Percentiles rank a stretch among this genome's conserved stretches.
These are phyloP conservation scores for Inga laurina DNA, from an alignment of 306 rosid genomes.

Conservation along the genomic window DNA sequence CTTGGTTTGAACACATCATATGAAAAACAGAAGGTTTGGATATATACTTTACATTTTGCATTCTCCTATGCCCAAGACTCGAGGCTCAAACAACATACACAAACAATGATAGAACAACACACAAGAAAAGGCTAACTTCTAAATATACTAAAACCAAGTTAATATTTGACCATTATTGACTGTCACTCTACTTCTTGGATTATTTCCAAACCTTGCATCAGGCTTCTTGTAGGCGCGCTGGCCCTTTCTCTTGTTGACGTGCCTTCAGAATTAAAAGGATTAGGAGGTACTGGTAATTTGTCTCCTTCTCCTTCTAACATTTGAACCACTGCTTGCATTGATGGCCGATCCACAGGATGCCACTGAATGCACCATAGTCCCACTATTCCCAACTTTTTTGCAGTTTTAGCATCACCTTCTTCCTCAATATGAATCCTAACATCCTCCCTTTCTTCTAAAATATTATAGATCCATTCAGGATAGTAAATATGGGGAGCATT, in stretches of 20 bases:
- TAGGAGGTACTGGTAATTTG: neutral
- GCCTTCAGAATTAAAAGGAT: neutral
- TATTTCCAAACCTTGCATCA: neutral
- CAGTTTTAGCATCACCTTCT: neutral
- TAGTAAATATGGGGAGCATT: neutral
- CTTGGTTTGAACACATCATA: neutral
- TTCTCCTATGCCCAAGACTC: too few relatives aligned
- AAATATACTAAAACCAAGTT: neutral
- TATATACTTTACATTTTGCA: neutral
- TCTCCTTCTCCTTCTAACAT: neutral
- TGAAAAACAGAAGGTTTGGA: neutral
- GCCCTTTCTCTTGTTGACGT: neutral
- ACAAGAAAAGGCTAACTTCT: neutral
- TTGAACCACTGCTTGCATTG: neutral
- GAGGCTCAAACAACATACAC: neutral
- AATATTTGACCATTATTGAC: neutral
- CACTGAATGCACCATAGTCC: neutral
- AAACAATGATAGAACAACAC: neutral
- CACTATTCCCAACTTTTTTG: neutral
- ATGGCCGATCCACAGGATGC: neutral
- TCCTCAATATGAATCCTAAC: neutral
- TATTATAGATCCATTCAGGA: neutral
- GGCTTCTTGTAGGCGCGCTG: neutral
- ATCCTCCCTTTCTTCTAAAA: neutral
- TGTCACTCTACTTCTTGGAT: neutral